Evolutionary conservation across 2,329 filamentous ascomycete genomes (phyloP).

Genomic region (Polytolypa hystricis): DNA sequence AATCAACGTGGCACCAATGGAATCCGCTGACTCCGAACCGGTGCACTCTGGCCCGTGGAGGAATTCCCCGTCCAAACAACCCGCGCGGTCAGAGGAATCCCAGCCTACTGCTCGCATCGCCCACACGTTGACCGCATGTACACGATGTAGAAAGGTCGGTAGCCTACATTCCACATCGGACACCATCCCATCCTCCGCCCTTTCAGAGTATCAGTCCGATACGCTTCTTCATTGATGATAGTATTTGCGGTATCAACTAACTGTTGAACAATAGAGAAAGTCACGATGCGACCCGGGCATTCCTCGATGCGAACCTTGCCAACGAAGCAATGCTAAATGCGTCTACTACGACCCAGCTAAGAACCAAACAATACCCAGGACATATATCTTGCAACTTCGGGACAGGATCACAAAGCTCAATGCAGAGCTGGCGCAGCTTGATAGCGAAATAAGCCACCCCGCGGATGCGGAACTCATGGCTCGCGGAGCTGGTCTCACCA

Average conservation of each 20-base stretch:
- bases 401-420: conserved; percentile 75
- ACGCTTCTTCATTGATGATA: neutral
- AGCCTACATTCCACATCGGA: conserved; percentile 7
- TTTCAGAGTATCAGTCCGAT: neutral
- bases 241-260: neutral
- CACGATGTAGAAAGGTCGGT: conserved; percentile 40
- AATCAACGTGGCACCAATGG: neutral
- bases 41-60: conserved; percentile 4
- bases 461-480: conserved; percentile 74
- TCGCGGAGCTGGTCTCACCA: conserved; percentile 73
- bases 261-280: conserved; percentile 56
- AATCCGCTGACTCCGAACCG: neutral
- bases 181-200: neutral
- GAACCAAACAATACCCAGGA: conserved; percentile 73
- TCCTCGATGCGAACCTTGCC: conserved; percentile 83
- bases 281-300: conserved; percentile 90
- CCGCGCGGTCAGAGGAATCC: conserved; percentile 20
- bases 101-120: conserved; percentile 29
- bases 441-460: conserved; percentile 61
- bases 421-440: conserved; percentile 65
- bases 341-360: conserved; percentile 91
- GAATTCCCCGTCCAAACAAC: conserved; percentile 18
- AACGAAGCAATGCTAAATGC: conserved; percentile 80
- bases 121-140: conserved; percentile 40
- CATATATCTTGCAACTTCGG: conserved; percentile 86